phyloP scores from a whole-genome alignment of 1,284 basidiomycete genomes.

The Apiotrichum akiyoshidainum region DNA sequence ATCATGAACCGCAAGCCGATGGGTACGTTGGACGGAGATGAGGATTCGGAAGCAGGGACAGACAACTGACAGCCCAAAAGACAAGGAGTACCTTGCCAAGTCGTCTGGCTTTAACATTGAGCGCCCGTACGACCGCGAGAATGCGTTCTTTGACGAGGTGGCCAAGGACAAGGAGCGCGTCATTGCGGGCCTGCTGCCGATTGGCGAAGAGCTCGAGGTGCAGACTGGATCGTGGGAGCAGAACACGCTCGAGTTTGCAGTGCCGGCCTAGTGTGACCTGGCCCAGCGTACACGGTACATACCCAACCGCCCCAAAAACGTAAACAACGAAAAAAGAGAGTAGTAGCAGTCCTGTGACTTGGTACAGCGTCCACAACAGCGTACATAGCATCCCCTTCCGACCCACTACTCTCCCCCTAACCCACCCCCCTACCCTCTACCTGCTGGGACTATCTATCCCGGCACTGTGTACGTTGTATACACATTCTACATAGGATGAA shows the following conservation, averaged over 20 bases:
- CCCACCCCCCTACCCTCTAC: background rate
- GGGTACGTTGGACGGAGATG: constrained; percentile 18
- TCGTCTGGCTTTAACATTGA: constrained; percentile 34
- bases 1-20: constrained; percentile 37
- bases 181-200: constrained; percentile 1
- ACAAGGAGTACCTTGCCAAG: constrained; percentile 36
- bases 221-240: constrained; percentile 6
- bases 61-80: constrained; percentile 13
- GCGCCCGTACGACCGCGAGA: constrained; percentile 29
- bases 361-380: too few species aligned
- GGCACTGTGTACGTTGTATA: background rate
- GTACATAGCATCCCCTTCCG: background rate
- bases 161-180: constrained; percentile 26
- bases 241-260: background rate
- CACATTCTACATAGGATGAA: background rate
- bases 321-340: background rate
- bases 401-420: background rate
- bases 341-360: too few species aligned
- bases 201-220: constrained; percentile 5
- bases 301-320: background rate
- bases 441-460: too few species aligned
- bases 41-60: background rate
- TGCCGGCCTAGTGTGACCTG: background rate
- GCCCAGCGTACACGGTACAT: background rate
- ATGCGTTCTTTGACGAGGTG: constrained; percentile 33